Conservation (phyloP, 441 rosid species). For the Rhodomyrtus psidioides region DNA sequence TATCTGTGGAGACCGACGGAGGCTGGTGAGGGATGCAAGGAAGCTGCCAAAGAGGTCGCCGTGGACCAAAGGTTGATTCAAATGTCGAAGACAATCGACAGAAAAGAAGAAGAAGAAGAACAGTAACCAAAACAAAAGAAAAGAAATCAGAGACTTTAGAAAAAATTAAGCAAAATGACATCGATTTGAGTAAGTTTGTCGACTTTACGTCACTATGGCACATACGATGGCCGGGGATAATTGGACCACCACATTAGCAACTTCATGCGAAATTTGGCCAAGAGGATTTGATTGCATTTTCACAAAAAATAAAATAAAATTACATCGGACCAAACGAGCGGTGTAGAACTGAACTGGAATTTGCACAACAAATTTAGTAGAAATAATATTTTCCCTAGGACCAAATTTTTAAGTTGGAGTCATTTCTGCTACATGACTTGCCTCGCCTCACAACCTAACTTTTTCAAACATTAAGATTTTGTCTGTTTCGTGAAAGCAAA, state of each 20-base stretch:
- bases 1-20: not conserved
- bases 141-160: not conserved
- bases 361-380: not conserved
- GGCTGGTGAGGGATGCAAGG: not conserved
- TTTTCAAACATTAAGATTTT: too few species aligned
- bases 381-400: not conserved
- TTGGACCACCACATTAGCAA: not conserved
- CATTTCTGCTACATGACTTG: not conserved
- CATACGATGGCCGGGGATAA: too few species aligned
- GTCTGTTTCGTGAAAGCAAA: too few species aligned
- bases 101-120: too few species aligned
- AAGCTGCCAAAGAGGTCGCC: not conserved
- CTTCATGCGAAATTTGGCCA: accelerated
- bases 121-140: too few species aligned
- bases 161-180: too few species aligned
- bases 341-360: not conserved
- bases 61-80: not conserved
- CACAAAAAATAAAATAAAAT: not conserved
- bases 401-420: not conserved
- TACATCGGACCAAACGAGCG: not conserved
- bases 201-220: too few species aligned
- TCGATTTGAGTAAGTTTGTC: not conserved
- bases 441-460: not conserved
- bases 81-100: not conserved
- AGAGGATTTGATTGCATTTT: not conserved